Evolutionary conservation across 345 rosid genomes (phyloP), one percentile per base, ranked within the genome.

Genomic region (Melaleuca quinquenervia): DNA sequence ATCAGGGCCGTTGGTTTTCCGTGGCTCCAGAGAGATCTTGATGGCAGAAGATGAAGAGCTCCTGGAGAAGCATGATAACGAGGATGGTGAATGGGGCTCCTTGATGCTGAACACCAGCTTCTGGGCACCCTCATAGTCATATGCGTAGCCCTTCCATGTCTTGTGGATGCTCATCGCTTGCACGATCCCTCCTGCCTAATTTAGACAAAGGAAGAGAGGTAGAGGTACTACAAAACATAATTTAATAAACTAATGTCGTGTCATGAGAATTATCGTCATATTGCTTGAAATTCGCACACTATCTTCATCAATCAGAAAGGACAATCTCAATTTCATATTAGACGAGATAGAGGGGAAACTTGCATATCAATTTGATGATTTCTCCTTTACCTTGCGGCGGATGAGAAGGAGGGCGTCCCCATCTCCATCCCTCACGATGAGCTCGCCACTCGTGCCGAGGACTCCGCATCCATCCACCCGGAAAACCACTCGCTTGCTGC

Each of bases 381-480:
- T 13, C 41, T 7, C 21, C 20, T 29, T 8, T 89, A 94, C 99
- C 98, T 96, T 93, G 83, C 96, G 91, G 51, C 94, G 93, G 86
- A 96, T 92, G 82, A 95, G 95, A 82, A 96, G 93, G 91, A 95
- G 84, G 84, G 93, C 87, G 20, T 88, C 89, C 14, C 98, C 97
- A 84, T 91, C 84, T 52, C 85, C 90, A 50, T 93, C 96, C 84
- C 92, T 91, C 1, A 96, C 85, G 44, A 92, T 82, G 14, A 96
- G 85, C 90, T 95, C 91, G 9, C 95, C 98, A 85, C 83, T 89
- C 7, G 88, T 87, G 24, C 98, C 99, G 16, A 93, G 90, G 86
- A 94, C 93, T 26, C 94, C 97, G 22, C 99, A 97, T 6, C 99
- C 99, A 20, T 95, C 98, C 12, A 94, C 95, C 84, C 92, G 90